Evolutionary conservation across 148 eudicot genomes (phyloP).

Genomic region (Oxyria digyna): DNA sequence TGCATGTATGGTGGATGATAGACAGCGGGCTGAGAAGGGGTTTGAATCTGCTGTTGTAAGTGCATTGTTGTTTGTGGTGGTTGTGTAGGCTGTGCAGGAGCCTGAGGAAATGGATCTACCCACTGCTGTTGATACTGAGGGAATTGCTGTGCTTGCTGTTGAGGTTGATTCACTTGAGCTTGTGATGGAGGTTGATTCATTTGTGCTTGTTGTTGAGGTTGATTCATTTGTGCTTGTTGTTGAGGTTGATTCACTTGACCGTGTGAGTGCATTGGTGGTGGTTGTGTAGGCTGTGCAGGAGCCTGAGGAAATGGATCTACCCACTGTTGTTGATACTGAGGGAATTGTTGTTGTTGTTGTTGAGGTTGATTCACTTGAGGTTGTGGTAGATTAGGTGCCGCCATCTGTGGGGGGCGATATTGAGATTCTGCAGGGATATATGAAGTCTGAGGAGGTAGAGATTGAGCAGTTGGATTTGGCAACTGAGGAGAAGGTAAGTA

Average conservation of each 20-base stretch:
- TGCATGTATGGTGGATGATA: slow-evolving; percentile 54
- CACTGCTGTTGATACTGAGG: slow-evolving; percentile 3
- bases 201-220: too few relatives aligned
- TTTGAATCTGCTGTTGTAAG: too few relatives aligned
- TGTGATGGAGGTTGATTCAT: too few relatives aligned
- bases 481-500: slow-evolving; percentile 44
- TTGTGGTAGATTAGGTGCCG: slow-evolving; percentile 43
- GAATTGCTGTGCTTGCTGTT: slow-evolving; percentile 1
- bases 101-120: not conserved
- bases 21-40: slow-evolving; percentile 30
- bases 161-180: not conserved
- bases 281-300: not conserved
- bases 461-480: slow-evolving; percentile 15
- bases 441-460: slow-evolving; percentile 31
- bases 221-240: too few relatives aligned
- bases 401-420: slow-evolving; percentile 31
- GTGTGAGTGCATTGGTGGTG: too few relatives aligned
- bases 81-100: slow-evolving; percentile 25
- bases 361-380: slow-evolving; percentile 10
- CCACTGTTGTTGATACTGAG: slow-evolving; percentile 11
- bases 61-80: too few relatives aligned
- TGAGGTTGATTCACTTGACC: too few relatives aligned
- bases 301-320: too few relatives aligned
- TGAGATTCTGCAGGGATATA: slow-evolving; percentile 48
- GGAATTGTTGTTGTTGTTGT: not conserved